phyloP scores from a whole-genome alignment of 768 basidiomycete species.

The Naganishia randhawae region DNA sequence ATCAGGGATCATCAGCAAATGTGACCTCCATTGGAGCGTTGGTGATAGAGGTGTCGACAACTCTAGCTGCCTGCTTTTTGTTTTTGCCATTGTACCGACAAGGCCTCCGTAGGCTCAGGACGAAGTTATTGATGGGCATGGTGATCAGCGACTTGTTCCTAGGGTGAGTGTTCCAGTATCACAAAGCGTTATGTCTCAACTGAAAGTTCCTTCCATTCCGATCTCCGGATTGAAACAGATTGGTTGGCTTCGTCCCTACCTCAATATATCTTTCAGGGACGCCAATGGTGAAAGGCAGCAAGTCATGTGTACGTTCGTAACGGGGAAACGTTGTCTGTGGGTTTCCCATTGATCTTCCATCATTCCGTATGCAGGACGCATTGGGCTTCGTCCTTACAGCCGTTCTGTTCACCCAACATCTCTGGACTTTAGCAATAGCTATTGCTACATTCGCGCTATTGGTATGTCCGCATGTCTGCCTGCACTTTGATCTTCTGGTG shows the following conservation, averaged over 20 bases:
- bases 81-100: conserved; percentile 33
- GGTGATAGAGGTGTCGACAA: conserved; percentile 38
- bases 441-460: conserved; percentile 45
- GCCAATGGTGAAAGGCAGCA: conserved; percentile 32
- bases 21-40: conserved; percentile 35
- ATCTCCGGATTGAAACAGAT: conserved; percentile 27
- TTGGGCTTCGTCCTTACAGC: conserved; percentile 42
- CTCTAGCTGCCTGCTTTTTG: conserved; percentile 38
- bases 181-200: background rate
- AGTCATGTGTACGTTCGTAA: conserved; percentile 39
- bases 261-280: conserved; percentile 34
- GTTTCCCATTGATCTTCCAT: background rate
- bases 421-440: conserved; percentile 48
- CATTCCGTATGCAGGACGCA: conserved; percentile 34
- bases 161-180: conserved; percentile 38
- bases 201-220: background rate
- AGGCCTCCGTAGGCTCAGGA: conserved; percentile 43
- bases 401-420: conserved; percentile 46
- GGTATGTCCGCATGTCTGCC: conserved; percentile 28
- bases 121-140: conserved; percentile 45
- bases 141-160: conserved; percentile 44
- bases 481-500: background rate
- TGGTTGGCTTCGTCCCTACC: conserved; percentile 35
- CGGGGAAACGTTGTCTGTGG: background rate
- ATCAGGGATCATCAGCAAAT: conserved; percentile 1